phyloP scores from a whole-genome alignment of 2,329 filamentous ascomycete species.

The Hymenoscyphus occultus region DNA sequence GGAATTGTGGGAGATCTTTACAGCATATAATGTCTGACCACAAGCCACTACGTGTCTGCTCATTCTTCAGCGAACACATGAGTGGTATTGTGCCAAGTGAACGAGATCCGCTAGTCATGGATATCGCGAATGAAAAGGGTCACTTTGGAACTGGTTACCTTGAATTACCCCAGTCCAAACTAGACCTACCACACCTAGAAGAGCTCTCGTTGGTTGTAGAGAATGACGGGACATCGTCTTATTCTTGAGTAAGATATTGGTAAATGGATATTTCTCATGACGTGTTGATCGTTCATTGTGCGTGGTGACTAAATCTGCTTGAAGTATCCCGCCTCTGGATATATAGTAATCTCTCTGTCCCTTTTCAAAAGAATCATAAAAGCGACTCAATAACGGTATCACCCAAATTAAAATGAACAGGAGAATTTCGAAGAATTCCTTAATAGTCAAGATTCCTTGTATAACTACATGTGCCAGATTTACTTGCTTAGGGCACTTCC shows the following conservation, averaged over 20 bases:
- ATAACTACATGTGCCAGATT: no score
- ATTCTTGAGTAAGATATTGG: neutral
- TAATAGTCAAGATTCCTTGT: no score
- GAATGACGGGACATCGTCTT: neutral
- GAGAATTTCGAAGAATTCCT: no score
- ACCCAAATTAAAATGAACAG: no score
- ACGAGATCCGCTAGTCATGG: neutral
- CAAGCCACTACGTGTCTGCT: neutral
- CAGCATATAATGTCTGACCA: neutral
- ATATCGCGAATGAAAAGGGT: neutral
- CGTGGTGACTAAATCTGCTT: no score
- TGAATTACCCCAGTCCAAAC: neutral
- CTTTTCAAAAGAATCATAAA: no score
- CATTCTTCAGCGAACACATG: neutral
- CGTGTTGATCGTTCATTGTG: neutral
- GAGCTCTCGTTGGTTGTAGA: neutral
- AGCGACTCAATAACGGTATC: no score
- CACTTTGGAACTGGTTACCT: neutral
- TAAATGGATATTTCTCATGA: neutral
- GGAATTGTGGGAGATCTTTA: neutral
- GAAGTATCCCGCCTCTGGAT: no score
- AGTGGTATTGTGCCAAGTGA: neutral
- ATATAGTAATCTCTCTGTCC: no score
- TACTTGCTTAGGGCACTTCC: no score
- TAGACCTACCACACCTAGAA: neutral